Evolutionary conservation across 2,329 filamentous ascomycete genomes (phyloP), one percentile per base, ranked within the genome.

Genomic region (Neofusicoccum kwambonambiense): DNA sequence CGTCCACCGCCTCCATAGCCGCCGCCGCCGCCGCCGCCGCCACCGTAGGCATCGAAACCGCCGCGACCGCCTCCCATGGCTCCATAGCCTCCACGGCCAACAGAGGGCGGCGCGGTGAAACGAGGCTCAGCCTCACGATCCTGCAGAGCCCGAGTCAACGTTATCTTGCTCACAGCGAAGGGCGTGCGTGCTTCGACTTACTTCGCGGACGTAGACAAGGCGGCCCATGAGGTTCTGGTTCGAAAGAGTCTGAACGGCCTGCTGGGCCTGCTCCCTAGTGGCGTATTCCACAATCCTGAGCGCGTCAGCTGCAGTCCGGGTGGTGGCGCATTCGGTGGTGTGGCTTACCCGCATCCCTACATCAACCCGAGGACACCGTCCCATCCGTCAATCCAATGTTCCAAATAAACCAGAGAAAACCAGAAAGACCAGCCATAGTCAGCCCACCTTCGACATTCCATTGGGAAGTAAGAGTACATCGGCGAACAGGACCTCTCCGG

Each of bases 371-470:
- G 89, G 89, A 91, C 91, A 86, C 84, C 70, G 90, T 89, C 91
- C 93, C 91, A 89, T 90, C 93, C 94, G 94, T 97, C 93, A 97
- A 96, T 91, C 93, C 92, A 95, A 92, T 89, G 87, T 52, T 95
- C 91, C 92, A 92, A 90, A 78, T 72, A 73, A 78, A 60, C 77
- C 77, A 83, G 82, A 81, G 86, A 86, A 88, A 83, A 83, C 82
- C 83, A 82, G 78, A 83, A 84, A 84, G 84, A 89, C 91, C 91
- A 91, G 88, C 90, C 90, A 89, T 87, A 60, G 88, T 90, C 90
- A 93, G 93, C 92, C 92, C 93, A 98, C 94, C 94, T 99, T 99
- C 92, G 94, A 98, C 95, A 99, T 99, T 93, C 95, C 95, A 87
- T 99, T 99, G 78, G 95, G 95, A 90, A 99, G 93, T 82, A 97